Evolutionary conservation across 257 asterid species (phyloP).

Genomic region (Agastache rugosa): DNA sequence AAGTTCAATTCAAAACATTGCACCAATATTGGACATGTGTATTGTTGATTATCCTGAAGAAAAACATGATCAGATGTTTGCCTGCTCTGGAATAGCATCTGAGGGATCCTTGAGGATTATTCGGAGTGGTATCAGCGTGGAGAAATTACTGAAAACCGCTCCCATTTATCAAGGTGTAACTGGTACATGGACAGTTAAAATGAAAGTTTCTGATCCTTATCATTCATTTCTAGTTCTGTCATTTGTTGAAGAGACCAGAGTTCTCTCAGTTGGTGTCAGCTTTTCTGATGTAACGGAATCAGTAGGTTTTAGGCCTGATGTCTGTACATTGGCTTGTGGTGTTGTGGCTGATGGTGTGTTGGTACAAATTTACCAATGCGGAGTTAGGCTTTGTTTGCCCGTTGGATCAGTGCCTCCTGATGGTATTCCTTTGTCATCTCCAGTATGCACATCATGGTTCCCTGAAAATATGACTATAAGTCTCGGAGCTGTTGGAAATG

Average conservation of each 20-base stretch:
- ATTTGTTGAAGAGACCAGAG: slow-evolving; percentile 96
- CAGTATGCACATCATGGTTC: slow-evolving; percentile 71
- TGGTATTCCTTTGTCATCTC: slow-evolving; percentile 61
- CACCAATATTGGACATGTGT: slow-evolving; percentile 94
- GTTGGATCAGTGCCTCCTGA: slow-evolving; percentile 54
- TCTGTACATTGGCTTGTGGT: slow-evolving; percentile 97
- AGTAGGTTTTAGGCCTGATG: slow-evolving; percentile 84
- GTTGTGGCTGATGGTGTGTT: slow-evolving; percentile 76
- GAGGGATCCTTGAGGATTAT: slow-evolving; percentile 90
- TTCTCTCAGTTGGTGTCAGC: slow-evolving; percentile 94
- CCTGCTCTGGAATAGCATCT: slow-evolving; percentile 96
- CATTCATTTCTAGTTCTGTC: slow-evolving; percentile 93
- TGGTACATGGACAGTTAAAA: slow-evolving; percentile 88
- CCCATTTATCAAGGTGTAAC: slow-evolving; percentile 91
- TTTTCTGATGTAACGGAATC: slow-evolving; percentile 93
- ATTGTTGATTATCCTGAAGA: slow-evolving; percentile 82
- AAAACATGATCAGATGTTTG: slow-evolving; percentile 91
- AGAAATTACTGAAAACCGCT: slow-evolving; percentile 85
- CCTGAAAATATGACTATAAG: slow-evolving; percentile 77
- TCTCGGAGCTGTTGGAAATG: slow-evolving; percentile 92
- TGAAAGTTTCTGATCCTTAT: slow-evolving; percentile 68
- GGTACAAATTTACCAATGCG: slow-evolving; percentile 81
- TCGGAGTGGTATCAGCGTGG: slow-evolving; percentile 94
- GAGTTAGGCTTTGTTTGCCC: slow-evolving; percentile 86
- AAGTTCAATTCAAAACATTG: slow-evolving; percentile 86